phyloP scores from a whole-genome alignment of 2,329 filamentous ascomycete genomes.

The Ophiostoma novo-ulmi region DNA sequence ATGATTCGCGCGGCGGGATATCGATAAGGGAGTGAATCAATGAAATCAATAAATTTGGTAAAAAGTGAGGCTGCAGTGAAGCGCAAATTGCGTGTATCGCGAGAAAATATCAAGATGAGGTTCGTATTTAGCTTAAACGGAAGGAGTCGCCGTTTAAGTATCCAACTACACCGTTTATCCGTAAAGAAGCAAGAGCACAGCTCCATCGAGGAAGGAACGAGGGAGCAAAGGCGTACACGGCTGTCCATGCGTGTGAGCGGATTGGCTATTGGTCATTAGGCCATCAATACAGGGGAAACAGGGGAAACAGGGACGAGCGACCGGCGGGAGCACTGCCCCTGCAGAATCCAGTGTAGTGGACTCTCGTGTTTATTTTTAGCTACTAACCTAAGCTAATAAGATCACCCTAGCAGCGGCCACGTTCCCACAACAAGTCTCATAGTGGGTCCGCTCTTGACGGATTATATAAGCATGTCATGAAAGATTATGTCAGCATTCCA shows the following conservation, averaged over 20 bases:
- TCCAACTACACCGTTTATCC: not conserved
- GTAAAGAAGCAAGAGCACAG: constrained; percentile 9
- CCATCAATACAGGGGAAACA: not conserved
- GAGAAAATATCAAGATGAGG: not conserved
- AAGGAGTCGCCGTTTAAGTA: not conserved
- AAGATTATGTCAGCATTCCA: not conserved
- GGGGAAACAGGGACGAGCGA: not conserved
- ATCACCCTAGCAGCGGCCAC: not conserved
- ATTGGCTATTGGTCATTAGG: not conserved
- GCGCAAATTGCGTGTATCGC: not conserved
- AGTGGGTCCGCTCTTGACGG: not conserved
- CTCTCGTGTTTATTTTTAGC: not conserved
- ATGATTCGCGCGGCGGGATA: not conserved
- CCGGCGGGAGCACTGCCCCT: constrained; percentile 8
- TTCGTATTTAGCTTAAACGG: not conserved
- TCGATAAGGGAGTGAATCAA: not conserved
- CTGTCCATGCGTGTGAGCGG: not conserved
- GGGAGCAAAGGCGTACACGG: constrained; percentile 3
- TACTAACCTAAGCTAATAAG: not conserved
- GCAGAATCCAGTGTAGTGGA: constrained; percentile 5
- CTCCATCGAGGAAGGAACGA: constrained; percentile 10
- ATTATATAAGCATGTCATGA: not conserved
- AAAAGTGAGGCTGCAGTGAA: not conserved
- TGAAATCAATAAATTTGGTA: not conserved
- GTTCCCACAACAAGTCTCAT: not conserved